Percentiles rank a stretch among this genome's conserved stretches.
Evolutionary conservation across 228 moss, liverwort and hornwort genomes (phyloP).

Genomic region (Sphagnum magellanicum): DNA sequence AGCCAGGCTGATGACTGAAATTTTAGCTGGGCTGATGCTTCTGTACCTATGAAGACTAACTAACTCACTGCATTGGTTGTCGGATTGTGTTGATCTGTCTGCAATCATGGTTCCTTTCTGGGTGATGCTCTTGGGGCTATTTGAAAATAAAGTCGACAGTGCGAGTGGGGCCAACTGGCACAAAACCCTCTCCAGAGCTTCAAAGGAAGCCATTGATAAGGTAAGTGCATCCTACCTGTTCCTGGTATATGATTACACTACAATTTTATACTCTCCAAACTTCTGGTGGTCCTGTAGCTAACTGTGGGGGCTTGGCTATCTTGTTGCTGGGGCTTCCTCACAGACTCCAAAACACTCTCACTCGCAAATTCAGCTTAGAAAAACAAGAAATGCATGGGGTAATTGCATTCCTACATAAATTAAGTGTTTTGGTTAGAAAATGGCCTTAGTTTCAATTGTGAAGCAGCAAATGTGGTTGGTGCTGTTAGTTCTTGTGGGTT

Average conservation of each 20-base stretch:
- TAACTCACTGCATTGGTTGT: conserved; percentile 18
- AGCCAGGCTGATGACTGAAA: background rate
- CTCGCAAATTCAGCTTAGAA: background rate
- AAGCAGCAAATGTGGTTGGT: no score
- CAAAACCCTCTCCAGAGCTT: conserved; percentile 25
- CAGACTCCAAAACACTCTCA: background rate
- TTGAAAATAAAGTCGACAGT: conserved; percentile 56
- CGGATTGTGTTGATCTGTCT: conserved; percentile 29
- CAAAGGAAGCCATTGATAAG: conserved; percentile 52
- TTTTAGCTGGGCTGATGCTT: conserved; percentile 2
- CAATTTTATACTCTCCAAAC: background rate
- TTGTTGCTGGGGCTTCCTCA: background rate
- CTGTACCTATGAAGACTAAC: conserved; percentile 2
- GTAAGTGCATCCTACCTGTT: conserved; percentile 13
- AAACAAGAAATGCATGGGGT: no score
- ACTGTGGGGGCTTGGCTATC: background rate
- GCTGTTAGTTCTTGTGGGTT: no score
- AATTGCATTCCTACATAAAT: no score
- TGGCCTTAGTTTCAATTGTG: no score
- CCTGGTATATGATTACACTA: no score
- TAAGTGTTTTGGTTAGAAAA: no score
- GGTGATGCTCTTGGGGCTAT: conserved; percentile 1
- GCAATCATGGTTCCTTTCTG: conserved; percentile 28
- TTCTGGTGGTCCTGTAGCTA: background rate
- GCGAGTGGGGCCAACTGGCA: conserved; percentile 23